These are phyloP conservation scores for Phyllachora maydis DNA, from an alignment of 2,329 filamentous ascomycete genomes.

Conservation along the genomic window DNA sequence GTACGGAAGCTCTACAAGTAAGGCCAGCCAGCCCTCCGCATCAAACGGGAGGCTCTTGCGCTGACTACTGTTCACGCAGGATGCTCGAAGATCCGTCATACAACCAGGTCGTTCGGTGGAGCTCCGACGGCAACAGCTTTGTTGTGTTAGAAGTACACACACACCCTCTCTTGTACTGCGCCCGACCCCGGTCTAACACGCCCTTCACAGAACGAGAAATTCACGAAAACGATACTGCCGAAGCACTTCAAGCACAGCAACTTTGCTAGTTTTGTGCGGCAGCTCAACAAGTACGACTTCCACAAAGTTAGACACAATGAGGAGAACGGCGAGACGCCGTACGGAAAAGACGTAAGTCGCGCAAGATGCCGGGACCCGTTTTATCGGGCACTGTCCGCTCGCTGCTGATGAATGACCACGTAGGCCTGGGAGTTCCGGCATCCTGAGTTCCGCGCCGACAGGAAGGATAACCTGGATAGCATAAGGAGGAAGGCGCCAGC, in stretches of 20 bases:
- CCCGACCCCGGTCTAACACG: too few species aligned
- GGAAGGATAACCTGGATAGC: conserved; percentile 90
- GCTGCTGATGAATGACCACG: conserved; percentile 10
- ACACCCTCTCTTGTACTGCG: conserved; percentile 2
- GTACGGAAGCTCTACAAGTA: conserved; percentile 98
- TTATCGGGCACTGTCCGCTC: neutral
- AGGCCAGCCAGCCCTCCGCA: too few species aligned
- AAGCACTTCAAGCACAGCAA: conserved; percentile 99
- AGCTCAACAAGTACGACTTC: conserved; percentile 95
- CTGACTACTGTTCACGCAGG: conserved; percentile 29
- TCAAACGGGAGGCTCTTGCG: too few species aligned
- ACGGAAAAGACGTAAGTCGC: conserved; percentile 56
- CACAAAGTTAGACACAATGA: conserved; percentile 93
- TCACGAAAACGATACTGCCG: conserved; percentile 88
- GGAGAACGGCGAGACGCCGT: conserved; percentile 62
- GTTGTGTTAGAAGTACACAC: conserved; percentile 76
- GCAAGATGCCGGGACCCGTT: too few species aligned
- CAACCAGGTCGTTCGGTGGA: conserved; percentile 85
- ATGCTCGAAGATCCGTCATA: conserved; percentile 96
- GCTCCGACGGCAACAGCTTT: conserved; percentile 84
- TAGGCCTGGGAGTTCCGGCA: conserved; percentile 95
- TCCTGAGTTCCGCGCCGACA: conserved; percentile 85
- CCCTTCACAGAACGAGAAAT: conserved; percentile 98
- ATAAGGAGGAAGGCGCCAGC: conserved; percentile 90
- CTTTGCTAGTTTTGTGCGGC: conserved; percentile 89